Base-by-base conservation (phyloP, 805 yeast genomes). In the Teunomyces aglyptinius region DNA sequence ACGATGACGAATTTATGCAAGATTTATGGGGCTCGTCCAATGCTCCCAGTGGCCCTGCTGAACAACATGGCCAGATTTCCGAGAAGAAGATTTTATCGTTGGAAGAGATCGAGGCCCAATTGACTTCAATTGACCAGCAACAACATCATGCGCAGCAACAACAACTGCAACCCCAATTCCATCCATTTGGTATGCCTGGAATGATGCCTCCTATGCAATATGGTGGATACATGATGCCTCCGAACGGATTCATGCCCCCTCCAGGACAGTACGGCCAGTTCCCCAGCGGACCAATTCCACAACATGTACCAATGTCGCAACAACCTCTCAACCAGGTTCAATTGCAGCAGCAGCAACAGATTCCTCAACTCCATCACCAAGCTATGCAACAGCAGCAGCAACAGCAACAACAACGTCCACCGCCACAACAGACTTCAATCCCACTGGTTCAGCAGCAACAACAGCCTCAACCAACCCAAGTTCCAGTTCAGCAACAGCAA, bases 51-150 rank as follows among this genome's bases (percentile, higher is more conserved):
- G 3, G 26, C 35, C 40, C 38, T 7, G 40, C 44, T 8, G 62
- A 59, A 16, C 78, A 59, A 13, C 78, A 67, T 22, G 79, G 72
- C 35, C 63, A 26, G 68, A 68, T 40, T 64, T 50, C 18, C 60
- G 73, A 68, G 44, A 72, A 73, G 54, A 77, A 76, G 55, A 75
- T 85, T 18, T 66, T 86, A 55, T 85, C 96, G 8, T 72, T 89
- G 62, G 92, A 86, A 61, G 95, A 90, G 56, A 79, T 90, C 53
- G 96, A 90, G 67, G 89, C 96, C 6, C 89, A 82, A 57, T 71
- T 85, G 60, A 71, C 82, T 49, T 73, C 77, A 4, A 71, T 76
- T 46, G 76, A 69, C 47, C 57, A 57, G 36, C 57, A 57, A 34
- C 43, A 56, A 42, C 68, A 61, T 34, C 59, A 52, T 18, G 60